These are phyloP conservation scores for Malus hybrid DNA, from an alignment of 331 rosid species.

Conservation along the genomic window DNA sequence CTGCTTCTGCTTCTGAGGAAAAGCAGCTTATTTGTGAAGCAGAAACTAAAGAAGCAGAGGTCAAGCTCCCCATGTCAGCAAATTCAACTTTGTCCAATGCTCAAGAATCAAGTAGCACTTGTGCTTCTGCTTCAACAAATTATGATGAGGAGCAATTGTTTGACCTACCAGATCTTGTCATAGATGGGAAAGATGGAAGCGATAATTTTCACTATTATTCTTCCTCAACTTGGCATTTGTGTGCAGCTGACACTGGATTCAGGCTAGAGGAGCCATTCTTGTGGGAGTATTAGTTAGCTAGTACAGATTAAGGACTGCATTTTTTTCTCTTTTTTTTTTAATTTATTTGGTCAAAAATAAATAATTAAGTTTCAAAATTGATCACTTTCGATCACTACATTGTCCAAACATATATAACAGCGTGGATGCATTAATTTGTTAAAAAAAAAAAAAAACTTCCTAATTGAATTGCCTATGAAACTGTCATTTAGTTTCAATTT, in stretches of 20 bases:
- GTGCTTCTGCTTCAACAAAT: conserved; percentile 18
- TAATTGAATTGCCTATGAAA: not conserved
- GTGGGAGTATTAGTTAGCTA: conserved; percentile 38
- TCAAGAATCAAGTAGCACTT: conserved; percentile 15
- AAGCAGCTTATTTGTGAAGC: not conserved
- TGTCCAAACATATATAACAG: not conserved
- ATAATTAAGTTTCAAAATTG: conserved; percentile 4
- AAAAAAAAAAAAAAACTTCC: too few species aligned
- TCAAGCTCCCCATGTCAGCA: not conserved
- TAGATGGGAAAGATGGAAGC: conserved; percentile 20
- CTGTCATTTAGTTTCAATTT: too few species aligned
- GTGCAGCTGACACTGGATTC: conserved; percentile 48
- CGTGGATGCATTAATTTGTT: too few species aligned
- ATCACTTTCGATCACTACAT: conserved; percentile 7
- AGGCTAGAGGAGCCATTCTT: conserved; percentile 51
- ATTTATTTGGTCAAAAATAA: not conserved
- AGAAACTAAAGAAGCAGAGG: conserved; percentile 13
- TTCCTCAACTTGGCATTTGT: conserved; percentile 54
- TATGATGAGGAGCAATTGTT: conserved; percentile 52
- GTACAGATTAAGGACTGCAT: not conserved
- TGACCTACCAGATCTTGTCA: conserved; percentile 81
- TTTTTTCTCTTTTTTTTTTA: not conserved
- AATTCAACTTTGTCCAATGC: not conserved
- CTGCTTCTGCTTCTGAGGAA: conserved; percentile 10
- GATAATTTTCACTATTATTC: conserved; percentile 28